These are phyloP conservation scores for Crucihimalaya himalaica DNA, from an alignment of 345 rosid genomes.

Conservation along the genomic window DNA sequence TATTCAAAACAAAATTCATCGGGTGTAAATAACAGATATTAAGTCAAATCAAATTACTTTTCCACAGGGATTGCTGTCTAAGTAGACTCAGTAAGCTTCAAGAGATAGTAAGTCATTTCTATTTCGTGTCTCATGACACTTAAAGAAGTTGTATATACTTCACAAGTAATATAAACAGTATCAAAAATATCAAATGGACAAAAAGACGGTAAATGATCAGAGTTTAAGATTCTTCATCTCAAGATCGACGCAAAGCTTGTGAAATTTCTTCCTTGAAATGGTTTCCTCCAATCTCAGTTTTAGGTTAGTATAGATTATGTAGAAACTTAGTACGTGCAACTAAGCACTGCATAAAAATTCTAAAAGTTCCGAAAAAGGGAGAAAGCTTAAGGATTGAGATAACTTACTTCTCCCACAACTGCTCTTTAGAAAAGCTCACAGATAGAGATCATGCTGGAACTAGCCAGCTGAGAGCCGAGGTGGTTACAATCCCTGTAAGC, in stretches of 20 bases:
- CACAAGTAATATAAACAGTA: conserved; percentile 5
- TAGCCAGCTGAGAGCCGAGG: background rate
- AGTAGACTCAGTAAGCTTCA: conserved; percentile 21
- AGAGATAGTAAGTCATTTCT: conserved; percentile 19
- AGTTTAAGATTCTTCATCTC: background rate
- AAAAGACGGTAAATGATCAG: background rate
- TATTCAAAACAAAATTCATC: conserved; percentile 29
- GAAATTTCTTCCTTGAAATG: background rate
- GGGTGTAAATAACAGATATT: conserved; percentile 21
- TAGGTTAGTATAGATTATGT: background rate
- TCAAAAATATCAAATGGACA: background rate
- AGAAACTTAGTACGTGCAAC: conserved; percentile 6
- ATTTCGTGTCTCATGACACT: background rate
- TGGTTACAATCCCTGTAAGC: background rate
- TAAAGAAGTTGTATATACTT: conserved; percentile 17
- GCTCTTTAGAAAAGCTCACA: background rate
- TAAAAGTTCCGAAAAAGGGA: background rate
- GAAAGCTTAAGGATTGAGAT: conserved; percentile 4
- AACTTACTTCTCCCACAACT: conserved; percentile 2
- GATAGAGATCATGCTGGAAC: background rate
- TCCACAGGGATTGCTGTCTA: background rate
- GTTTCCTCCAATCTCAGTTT: background rate
- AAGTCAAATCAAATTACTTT: background rate
- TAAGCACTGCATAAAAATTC: background rate
- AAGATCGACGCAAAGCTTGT: conserved; percentile 4